Evolutionary conservation across 83 land plant genomes (phyloP).

Genomic region (Larix sibirica): DNA sequence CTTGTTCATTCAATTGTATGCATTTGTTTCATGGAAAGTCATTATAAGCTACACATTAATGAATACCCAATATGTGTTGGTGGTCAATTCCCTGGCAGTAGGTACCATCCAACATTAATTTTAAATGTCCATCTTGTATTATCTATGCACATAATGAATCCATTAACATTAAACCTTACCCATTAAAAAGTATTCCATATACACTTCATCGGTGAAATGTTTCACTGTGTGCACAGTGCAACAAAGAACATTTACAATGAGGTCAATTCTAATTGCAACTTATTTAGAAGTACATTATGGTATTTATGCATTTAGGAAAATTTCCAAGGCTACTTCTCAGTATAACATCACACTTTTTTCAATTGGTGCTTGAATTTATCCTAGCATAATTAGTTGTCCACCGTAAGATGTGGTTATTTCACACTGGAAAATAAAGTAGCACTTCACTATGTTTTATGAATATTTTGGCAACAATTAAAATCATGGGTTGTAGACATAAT

Average conservation of each 20-base stretch:
- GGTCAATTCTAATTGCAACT: not conserved
- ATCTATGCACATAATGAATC: not conserved
- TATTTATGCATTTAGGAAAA: not conserved
- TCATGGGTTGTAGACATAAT: too few species aligned
- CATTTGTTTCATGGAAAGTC: not conserved
- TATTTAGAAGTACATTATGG: not conserved
- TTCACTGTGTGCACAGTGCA: not conserved
- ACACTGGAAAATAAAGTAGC: not conserved
- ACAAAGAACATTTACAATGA: not conserved
- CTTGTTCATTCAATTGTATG: not conserved
- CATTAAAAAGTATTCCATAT: not conserved
- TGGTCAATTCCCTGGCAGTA: not conserved
- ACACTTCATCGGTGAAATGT: not conserved
- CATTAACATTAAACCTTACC: not conserved
- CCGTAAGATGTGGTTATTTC: not conserved
- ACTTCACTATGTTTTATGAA: not conserved
- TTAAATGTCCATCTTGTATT: not conserved
- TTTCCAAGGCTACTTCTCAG: not conserved
- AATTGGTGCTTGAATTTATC: not conserved
- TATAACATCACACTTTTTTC: not conserved
- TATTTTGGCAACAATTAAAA: not conserved
- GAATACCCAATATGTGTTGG: not conserved
- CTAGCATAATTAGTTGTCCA: not conserved
- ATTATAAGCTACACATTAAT: not conserved
- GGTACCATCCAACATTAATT: not conserved